Base-by-base conservation (phyloP, 805 yeast species). In the Candida saitoana region DNA sequence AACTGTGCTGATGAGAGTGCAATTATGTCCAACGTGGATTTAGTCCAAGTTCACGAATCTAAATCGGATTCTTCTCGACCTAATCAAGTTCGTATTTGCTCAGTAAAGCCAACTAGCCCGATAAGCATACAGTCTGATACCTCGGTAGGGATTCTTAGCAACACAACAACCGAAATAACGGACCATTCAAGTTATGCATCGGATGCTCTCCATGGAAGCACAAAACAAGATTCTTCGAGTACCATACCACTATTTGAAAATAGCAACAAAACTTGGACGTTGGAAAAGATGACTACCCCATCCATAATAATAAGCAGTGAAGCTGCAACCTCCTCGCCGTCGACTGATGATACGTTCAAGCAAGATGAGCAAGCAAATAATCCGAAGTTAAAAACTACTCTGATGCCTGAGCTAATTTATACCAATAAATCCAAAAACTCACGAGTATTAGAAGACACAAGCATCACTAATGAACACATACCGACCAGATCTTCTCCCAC, bases 101-200 rank as follows among this genome's bases (percentile, higher is more conserved):
- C 32, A 29, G 32, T 29, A 5, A 36, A 36, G 32, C 24, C 41
- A 3, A 55, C 54, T 31, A 60, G 65, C 38, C 66, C 66, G 2
- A 46, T 56, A 4, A 59, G 63, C 35, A 48, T 56, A 5, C 48
- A 49, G 15, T 60, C 65, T 1, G 64, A 55, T 29, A 45, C 54
- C 4, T 56, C 64, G 4, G 54, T 63, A 16, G 52, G 59, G 12
- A 49, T 59, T 18, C 61, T 65, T 2, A 50, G 56, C 16, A 56
- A 44, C 39, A 61, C 59, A 8, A 59, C 67, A 1, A 47, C 55
- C 11, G 63, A 54, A 27, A 58, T 63, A 5, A 60, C 68, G 3
- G 66, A 61, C 34, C 60, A 57, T 44, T 60, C 65, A 9, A 36
- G 38, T n/a, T 36, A 20, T 15, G 30, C 24, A 24, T 36, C 14